A percentile compares a stretch with the other conserved stretches of the same genome.
These are phyloP conservation scores for Priceomyces carsonii DNA, from an alignment of 805 yeast species.

Conservation along the genomic window DNA sequence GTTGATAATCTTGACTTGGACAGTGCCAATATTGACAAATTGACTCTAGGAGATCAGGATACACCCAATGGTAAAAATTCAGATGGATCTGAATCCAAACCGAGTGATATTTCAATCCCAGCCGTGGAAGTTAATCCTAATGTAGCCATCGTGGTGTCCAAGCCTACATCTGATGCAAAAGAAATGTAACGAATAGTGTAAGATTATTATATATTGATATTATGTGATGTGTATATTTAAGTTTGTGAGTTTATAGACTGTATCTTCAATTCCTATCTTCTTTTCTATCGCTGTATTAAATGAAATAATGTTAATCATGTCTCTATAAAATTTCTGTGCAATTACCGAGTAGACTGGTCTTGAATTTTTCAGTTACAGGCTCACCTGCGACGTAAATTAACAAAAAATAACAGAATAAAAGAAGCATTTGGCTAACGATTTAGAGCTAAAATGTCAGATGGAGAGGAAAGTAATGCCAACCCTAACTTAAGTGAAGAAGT, in stretches of 20 bases:
- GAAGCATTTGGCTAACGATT: too few relatives aligned
- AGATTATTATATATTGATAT: too few relatives aligned
- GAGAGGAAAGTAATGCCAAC: constrained; percentile 15
- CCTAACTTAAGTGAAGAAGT: constrained; percentile 24
- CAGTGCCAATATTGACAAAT: constrained; percentile 7
- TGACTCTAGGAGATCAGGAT: constrained; percentile 1
- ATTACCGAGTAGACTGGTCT: too few relatives aligned
- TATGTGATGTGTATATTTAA: too few relatives aligned
- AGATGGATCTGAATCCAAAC: background rate
- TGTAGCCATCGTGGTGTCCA: constrained; percentile 13
- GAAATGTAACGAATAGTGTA: constrained; percentile 2
- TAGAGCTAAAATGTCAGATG: constrained; percentile 35
- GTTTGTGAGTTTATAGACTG: too few relatives aligned
- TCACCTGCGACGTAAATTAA: too few relatives aligned
- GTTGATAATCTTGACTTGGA: constrained; percentile 12
- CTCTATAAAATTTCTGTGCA: too few relatives aligned
- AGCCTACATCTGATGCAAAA: constrained; percentile 7
- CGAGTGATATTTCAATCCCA: constrained; percentile 1
- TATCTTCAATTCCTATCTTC: too few relatives aligned
- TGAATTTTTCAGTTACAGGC: too few relatives aligned
- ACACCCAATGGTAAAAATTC: background rate
- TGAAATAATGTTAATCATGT: too few relatives aligned
- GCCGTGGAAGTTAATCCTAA: constrained; percentile 8
- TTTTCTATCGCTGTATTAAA: too few relatives aligned
- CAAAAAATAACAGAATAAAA: too few relatives aligned